Evolutionary conservation across 2,329 filamentous ascomycete species (phyloP), one percentile per base, ranked within the genome.

Genomic region (Dactylellina leptospora): DNA sequence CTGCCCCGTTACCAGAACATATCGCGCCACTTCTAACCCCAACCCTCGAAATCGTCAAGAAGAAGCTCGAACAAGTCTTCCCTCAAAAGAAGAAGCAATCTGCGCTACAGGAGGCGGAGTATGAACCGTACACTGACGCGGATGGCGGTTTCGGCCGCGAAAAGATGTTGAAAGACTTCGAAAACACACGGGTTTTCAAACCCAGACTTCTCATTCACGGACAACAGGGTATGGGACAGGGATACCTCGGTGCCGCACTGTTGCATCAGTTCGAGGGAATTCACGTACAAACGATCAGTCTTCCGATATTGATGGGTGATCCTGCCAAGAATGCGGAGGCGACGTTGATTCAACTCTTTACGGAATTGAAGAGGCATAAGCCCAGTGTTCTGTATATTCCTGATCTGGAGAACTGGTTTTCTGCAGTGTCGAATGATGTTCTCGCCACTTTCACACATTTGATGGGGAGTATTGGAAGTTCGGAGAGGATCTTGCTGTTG

Each of bases 361-460:
- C 91, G 0, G 95, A 97, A 81, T 91, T 96, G 36, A 91, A 93
- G 79, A 88, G 93, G 36, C 92, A 97, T 79, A 97, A 96, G 79
- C 95, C 95, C 0, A 96, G 92, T 78, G 91, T 97, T 36, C 95
- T 99, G 55, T 97, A 93, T 80, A 90, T 99, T 44, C 93, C 95
- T 1, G 89, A 92, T 75, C 86, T 97, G 51, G 90, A 96, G 75
- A 85, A 89, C 5, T 99, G 95, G 95, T 93, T 92, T 78, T 81
- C 85, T 10, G 88, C 90, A 0, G 82, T 92, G 38, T 86, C 88
- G 1, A 81, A 82, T 10, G 78, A 83, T 11, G 85, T 86, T 3
- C 86, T 96, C 61, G 88, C 88, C 30, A 95, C 92, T 0, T 97
- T 99, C 80, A 84, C 89, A 70, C 89, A 90, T 6, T 87, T 97